These are phyloP conservation scores for Myotisia sp. DNA, from an alignment of 2,329 filamentous ascomycete species.

Conservation along the genomic window DNA sequence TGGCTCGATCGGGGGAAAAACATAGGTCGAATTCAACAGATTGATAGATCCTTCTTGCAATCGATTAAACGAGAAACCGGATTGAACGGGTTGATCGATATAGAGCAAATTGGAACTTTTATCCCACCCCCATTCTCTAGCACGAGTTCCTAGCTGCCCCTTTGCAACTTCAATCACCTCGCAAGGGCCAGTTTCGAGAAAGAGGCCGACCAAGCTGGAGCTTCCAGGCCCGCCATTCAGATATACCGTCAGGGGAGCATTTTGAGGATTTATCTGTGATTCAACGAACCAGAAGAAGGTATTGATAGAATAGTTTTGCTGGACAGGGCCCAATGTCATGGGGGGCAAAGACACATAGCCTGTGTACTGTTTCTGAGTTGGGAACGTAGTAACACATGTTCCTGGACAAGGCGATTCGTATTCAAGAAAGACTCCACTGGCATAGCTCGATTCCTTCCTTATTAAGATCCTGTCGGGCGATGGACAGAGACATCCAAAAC, in stretches of 20 bases:
- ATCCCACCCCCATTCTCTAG: conserved; percentile 50
- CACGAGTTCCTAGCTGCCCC: conserved; percentile 36
- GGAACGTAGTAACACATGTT: conserved; percentile 42
- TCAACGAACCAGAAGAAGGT: conserved; percentile 56
- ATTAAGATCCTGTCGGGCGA: too few relatives aligned
- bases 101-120: conserved; percentile 51
- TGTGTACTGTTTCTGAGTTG: conserved; percentile 42
- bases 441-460: too few relatives aligned
- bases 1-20: conserved; percentile 1
- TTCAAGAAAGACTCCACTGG: background rate
- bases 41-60: conserved; percentile 2
- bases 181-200: conserved; percentile 41
- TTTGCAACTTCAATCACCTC: conserved; percentile 27
- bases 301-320: conserved; percentile 44
- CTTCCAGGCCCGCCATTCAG: conserved; percentile 49
- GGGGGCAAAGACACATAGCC: conserved; percentile 46
- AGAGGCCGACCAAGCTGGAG: conserved; percentile 43
- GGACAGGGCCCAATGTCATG: conserved; percentile 20
- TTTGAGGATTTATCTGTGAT: conserved; percentile 37
- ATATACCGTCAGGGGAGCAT: conserved; percentile 47
- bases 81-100: conserved; percentile 51
- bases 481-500: too few relatives aligned
- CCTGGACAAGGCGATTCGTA: conserved; percentile 7
- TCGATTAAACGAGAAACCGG: conserved; percentile 34
- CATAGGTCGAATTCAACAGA: conserved; percentile 1